Base-by-base conservation (phyloP, 768 basidiomycete species). In the Xerocomellus chrysenteron region DNA sequence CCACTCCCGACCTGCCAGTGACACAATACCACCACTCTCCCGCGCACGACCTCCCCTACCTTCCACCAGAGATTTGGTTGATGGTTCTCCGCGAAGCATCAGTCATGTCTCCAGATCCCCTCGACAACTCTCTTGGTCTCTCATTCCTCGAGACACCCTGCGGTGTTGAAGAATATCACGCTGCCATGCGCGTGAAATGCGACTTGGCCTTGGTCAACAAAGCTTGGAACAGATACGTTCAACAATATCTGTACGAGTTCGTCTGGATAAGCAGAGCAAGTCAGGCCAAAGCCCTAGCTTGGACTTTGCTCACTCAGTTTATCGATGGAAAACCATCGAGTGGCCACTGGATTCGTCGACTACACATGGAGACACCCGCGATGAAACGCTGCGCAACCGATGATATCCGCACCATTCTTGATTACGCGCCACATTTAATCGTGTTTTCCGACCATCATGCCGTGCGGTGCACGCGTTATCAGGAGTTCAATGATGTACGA, bases 31-130 rank as follows among this genome's bases (percentile, higher is more conserved):
- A 59, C 51, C 66, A 73, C 53, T 55, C 70, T 11, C 70, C 70
- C 1, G 70, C 72, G 17, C 72, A 65, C 41, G 70, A 72, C 52
- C 68, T 76, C n/a, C 78, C 78, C 16, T 58, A 69, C 54, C 75
- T 88, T 14, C 87, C 87, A 0, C 66, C 78, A 2, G 87, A 90
- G 61, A 65, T 90, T 8, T 89, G 87, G 87, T 72, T 81, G n/a
- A 68, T 80, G 62, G 80, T 90, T 55, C 72, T 90, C 50, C 82
- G 82, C 40, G 80, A 81, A 62, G 85, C 85, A 1, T 80, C 82
- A 21, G 66, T 72, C 58, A 69, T 73, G 60, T 65, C 65, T 42
- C 72, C 76, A 50, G 77, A 82, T 58, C 78, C 78, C 12, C 73
- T 81, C 55, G 76, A 80, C 54, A 77, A 78, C 32, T 73, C 77